phyloP scores from a whole-genome alignment of 768 basidiomycete genomes.

The Cubamyces sp. region DNA sequence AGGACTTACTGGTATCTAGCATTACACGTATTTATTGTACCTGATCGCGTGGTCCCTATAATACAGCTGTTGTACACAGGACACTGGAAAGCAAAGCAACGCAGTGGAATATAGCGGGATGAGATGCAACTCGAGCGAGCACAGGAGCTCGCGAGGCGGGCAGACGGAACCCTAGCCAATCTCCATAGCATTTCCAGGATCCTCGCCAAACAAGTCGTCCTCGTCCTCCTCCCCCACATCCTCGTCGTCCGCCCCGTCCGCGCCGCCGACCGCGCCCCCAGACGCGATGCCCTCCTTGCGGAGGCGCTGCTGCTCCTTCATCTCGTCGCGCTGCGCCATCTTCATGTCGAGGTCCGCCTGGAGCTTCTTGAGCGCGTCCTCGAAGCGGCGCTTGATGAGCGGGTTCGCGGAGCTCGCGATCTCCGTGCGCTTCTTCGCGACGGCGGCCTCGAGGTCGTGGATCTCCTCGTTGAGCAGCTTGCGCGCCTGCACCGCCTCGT shows the following conservation, averaged over 20 bases:
- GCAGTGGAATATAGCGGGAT: not conserved
- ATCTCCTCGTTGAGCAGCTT: constrained; percentile 89
- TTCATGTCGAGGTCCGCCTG: constrained; percentile 87
- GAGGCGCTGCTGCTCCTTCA: constrained; percentile 74
- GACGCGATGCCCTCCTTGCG: constrained; percentile 65
- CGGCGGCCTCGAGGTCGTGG: constrained; percentile 84
- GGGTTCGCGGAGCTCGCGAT: constrained; percentile 84
- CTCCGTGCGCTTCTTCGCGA: constrained; percentile 82
- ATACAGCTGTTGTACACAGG: constrained; percentile 17
- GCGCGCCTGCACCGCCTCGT: constrained; percentile 69
- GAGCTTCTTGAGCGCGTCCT: constrained; percentile 89
- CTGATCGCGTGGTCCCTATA: not conserved
- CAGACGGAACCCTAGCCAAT: constrained; percentile 28
- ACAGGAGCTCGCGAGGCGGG: too few species aligned
- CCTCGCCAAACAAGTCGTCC: constrained; percentile 40
- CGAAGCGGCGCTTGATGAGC: constrained; percentile 92
- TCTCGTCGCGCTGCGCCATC: constrained; percentile 73
- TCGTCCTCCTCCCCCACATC: constrained; percentile 31
- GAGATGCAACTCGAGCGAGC: not conserved
- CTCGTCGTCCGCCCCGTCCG: constrained; percentile 43
- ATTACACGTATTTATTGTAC: constrained; percentile 8
- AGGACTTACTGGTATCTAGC: not conserved
- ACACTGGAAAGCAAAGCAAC: not conserved
- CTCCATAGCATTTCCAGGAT: constrained; percentile 33
- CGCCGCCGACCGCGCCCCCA: constrained; percentile 46